A percentile compares a stretch with the other conserved stretches of the same genome.
Conservation (phyloP, 257 asterid species). For the Coffea canephora region DNA sequence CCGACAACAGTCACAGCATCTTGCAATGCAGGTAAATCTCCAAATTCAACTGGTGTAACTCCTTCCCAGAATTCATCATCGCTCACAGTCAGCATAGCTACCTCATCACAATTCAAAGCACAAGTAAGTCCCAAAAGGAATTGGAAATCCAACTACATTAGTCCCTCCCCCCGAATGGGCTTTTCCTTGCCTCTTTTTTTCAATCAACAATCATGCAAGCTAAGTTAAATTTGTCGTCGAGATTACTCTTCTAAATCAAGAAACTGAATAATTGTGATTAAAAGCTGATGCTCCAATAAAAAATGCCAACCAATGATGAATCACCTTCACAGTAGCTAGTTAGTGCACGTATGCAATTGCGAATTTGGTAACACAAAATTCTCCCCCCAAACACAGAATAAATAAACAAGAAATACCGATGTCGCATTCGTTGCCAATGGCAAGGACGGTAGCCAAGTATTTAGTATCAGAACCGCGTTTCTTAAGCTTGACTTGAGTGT, state of each 20-base stretch:
- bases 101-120: slow-evolving; percentile 26
- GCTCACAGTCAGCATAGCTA: slow-evolving; percentile 88
- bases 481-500: slow-evolving; percentile 96
- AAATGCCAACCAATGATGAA: too few species aligned
- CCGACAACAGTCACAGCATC: slow-evolving; percentile 98
- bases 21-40: slow-evolving; percentile 81
- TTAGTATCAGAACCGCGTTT: slow-evolving; percentile 94
- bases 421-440: slow-evolving; percentile 94
- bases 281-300: not conserved
- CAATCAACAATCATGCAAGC: not conserved
- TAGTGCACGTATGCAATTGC: not conserved
- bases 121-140: slow-evolving; percentile 17
- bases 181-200: too few species aligned
- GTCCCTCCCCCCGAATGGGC: too few species aligned
- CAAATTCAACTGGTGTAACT: slow-evolving; percentile 82
- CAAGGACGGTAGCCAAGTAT: slow-evolving; percentile 80
- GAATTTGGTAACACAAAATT: too few species aligned
- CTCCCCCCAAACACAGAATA: not conserved
- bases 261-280: not conserved
- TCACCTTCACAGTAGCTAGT: not conserved
- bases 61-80: slow-evolving; percentile 98
- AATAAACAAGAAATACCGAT: slow-evolving; percentile 40
- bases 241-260: not conserved
- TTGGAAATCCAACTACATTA: not conserved
- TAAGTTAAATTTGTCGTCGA: not conserved